phyloP scores from a whole-genome alignment of 1,284 basidiomycete species.

The Termitomyces sp. region DNA sequence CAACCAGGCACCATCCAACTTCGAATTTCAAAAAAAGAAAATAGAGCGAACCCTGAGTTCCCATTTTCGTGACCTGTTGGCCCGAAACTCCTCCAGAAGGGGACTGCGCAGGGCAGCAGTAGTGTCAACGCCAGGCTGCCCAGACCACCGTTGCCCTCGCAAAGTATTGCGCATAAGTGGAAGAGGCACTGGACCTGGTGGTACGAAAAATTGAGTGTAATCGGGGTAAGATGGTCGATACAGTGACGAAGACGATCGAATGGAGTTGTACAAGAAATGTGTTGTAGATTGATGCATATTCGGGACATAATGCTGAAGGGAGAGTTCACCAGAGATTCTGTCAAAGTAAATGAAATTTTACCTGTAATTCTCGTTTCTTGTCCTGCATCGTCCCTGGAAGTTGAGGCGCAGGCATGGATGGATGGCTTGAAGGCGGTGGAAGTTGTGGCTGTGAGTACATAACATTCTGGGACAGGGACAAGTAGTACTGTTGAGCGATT shows the following conservation, averaged over 20 bases:
- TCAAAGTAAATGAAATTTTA: constrained; percentile 24
- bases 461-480: constrained; percentile 52
- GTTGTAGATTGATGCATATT: constrained; percentile 45
- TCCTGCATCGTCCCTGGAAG: constrained; percentile 42
- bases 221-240: constrained; percentile 45
- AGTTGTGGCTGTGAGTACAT: constrained; percentile 46
- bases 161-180: constrained; percentile 35
- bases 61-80: constrained; percentile 77
- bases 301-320: constrained; percentile 43
- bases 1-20: constrained; percentile 10
- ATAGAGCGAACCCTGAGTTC: constrained; percentile 58
- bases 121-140: constrained; percentile 33
- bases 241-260: constrained; percentile 39
- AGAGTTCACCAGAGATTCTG: constrained; percentile 11
- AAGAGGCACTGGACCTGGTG: constrained; percentile 34
- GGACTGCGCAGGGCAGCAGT: constrained; percentile 52
- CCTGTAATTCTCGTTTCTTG: constrained; percentile 60
- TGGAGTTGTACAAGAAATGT: constrained; percentile 36
- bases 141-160: constrained; percentile 34
- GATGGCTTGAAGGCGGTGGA: constrained; percentile 28
- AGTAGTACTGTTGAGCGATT: constrained; percentile 56
- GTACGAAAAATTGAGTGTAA: constrained; percentile 46
- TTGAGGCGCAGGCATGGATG: constrained; percentile 49
- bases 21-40: neutral
- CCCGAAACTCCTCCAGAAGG: constrained; percentile 81